These are phyloP conservation scores for Aureobasidium sp. DNA, from an alignment of 2,329 filamentous ascomycete genomes.

Conservation along the genomic window DNA sequence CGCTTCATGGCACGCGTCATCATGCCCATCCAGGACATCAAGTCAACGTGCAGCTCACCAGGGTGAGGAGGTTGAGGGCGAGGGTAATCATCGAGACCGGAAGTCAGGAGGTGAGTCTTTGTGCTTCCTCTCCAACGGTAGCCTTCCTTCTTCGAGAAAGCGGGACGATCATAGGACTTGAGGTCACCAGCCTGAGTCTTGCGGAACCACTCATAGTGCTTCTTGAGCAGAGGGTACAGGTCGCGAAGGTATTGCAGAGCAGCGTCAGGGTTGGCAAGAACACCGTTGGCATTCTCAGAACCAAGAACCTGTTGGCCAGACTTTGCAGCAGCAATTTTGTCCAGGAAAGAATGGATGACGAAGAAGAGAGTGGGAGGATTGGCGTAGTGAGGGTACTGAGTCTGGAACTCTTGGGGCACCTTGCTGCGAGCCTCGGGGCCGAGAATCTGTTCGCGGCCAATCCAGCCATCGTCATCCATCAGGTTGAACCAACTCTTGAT, in stretches of 20 bases:
- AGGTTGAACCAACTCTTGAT: slow-evolving; percentile 92
- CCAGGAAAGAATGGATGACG: slow-evolving; percentile 73
- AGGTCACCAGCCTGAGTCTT: slow-evolving; percentile 85
- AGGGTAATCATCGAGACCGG: slow-evolving; percentile 92
- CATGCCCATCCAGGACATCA: slow-evolving; percentile 96
- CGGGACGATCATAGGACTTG: slow-evolving; percentile 81
- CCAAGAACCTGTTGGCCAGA: slow-evolving; percentile 26
- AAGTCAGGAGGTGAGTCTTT: slow-evolving; percentile 78
- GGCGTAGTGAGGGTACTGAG: slow-evolving; percentile 94
- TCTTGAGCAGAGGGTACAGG: slow-evolving; percentile 78
- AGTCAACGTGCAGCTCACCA: slow-evolving; percentile 87
- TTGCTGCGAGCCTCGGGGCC: slow-evolving; percentile 88
- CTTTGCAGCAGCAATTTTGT: slow-evolving; percentile 41
- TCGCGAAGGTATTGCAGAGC: slow-evolving; percentile 63
- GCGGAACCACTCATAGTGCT: slow-evolving; percentile 91
- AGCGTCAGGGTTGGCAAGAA: slow-evolving; percentile 57
- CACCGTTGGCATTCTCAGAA: slow-evolving; percentile 31
- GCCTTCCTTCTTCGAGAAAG: slow-evolving; percentile 80
- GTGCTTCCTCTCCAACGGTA: slow-evolving; percentile 94
- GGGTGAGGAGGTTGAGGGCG: slow-evolving; percentile 89
- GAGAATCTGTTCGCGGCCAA: slow-evolving; percentile 89
- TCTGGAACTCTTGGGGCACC: slow-evolving; percentile 84
- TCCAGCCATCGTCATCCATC: slow-evolving; percentile 97
- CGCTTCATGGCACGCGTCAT: slow-evolving; percentile 81
- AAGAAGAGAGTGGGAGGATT: slow-evolving; percentile 95